Evolutionary conservation across 352 stramenopile species (phyloP).

Genomic region (Halophytophthora polymorphica): DNA sequence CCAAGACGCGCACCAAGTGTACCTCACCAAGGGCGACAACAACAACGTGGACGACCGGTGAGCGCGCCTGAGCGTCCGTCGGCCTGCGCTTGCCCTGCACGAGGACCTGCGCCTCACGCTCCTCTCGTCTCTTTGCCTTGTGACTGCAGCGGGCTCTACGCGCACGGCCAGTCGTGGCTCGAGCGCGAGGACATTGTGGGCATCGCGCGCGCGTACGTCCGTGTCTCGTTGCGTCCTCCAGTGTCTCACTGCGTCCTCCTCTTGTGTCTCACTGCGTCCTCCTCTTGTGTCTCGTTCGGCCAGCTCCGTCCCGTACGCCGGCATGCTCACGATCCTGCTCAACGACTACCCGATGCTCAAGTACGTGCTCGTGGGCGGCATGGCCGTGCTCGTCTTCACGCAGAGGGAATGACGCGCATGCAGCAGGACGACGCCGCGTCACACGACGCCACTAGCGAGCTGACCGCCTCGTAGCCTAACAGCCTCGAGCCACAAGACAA

Average conservation of each 20-base stretch:
- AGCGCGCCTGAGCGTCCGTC: neutral
- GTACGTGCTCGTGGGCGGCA: slow-evolving; percentile 73
- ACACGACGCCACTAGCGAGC: neutral
- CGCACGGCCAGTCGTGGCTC: slow-evolving; percentile 97
- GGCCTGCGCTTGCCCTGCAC: too few relatives aligned
- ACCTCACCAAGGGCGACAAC: slow-evolving; percentile 99
- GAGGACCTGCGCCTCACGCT: slow-evolving; percentile 1
- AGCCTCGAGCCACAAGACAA: too few relatives aligned
- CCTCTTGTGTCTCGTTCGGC: slow-evolving; percentile 7
- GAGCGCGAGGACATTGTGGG: slow-evolving; percentile 97
- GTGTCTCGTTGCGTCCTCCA: neutral
- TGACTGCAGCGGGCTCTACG: slow-evolving; percentile 89
- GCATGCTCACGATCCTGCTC: slow-evolving; percentile 98
- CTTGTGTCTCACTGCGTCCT: neutral
- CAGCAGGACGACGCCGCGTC: too few relatives aligned
- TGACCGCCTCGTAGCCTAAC: too few relatives aligned
- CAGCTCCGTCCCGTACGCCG: slow-evolving; percentile 95
- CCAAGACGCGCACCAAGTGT: slow-evolving; percentile 88
- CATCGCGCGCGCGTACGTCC: slow-evolving; percentile 87
- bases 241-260: slow-evolving; percentile 4
- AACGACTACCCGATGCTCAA: slow-evolving; percentile 99
- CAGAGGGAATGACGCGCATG: slow-evolving; percentile 56
- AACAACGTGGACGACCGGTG: slow-evolving; percentile 98
- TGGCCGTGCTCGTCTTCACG: slow-evolving; percentile 80
- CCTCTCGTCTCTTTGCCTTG: slow-evolving; percentile 4